Evolutionary conservation across 176 grass and related monocot genomes (phyloP).

Genomic region (Alopecurus myosuroides): DNA sequence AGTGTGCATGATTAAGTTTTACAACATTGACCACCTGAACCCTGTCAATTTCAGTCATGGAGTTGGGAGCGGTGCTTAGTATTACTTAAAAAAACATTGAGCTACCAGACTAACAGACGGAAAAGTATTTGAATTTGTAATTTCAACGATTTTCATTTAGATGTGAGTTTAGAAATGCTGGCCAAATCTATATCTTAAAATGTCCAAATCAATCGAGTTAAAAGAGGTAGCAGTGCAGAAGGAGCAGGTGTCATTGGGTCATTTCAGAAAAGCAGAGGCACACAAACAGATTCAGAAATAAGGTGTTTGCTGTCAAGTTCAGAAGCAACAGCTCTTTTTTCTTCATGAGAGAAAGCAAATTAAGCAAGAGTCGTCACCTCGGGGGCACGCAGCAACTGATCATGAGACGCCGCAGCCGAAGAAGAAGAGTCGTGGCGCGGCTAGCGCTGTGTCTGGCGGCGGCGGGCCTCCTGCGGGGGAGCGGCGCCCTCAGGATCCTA

Average conservation of each 20-base stretch:
- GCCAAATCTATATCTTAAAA: neutral
- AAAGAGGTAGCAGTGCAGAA: neutral
- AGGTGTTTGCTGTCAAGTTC: neutral
- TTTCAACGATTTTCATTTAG: neutral
- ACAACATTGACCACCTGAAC: neutral
- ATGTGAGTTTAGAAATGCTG: neutral
- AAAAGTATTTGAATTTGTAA: neutral
- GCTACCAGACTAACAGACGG: too few species aligned
- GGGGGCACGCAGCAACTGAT: neutral
- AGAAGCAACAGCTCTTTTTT: neutral
- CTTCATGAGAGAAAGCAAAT: neutral
- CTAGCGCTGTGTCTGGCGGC: neutral
- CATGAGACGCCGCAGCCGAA: neutral
- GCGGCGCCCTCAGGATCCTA: neutral
- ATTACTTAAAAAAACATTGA: neutral
- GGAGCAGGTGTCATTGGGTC: neutral
- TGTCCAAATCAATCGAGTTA: neutral
- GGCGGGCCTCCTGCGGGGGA: neutral
- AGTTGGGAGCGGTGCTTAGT: neutral
- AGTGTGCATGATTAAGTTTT: neutral
- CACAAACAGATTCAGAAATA: neutral
- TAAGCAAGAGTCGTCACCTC: conserved; percentile 5
- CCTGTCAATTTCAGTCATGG: neutral
- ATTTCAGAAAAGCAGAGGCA: neutral
- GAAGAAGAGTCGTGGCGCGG: neutral